These are phyloP conservation scores for Herpetospermum pedunculosum DNA, from an alignment of 306 rosid genomes.

Conservation along the genomic window DNA sequence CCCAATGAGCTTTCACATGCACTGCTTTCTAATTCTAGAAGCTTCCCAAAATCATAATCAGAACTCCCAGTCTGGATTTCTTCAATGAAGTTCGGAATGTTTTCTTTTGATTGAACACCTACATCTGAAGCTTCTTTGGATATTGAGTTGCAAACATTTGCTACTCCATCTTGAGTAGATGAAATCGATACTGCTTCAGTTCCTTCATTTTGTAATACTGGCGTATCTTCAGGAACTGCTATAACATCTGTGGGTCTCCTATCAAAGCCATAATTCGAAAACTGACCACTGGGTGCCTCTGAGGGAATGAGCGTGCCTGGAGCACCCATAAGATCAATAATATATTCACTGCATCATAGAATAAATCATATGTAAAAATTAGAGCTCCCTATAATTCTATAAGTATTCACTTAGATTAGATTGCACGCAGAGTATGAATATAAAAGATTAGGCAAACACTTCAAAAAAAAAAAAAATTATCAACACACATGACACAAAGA, in stretches of 20 bases:
- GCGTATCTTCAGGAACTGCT: conserved; percentile 28
- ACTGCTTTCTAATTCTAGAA: conserved; percentile 20
- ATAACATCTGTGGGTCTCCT: conserved; percentile 50
- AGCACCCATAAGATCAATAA: conserved; percentile 97
- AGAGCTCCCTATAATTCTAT: conserved; percentile 14
- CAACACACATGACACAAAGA: background rate
- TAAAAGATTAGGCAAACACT: background rate
- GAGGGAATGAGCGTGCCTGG: conserved; percentile 95
- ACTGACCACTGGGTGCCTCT: conserved; percentile 83
- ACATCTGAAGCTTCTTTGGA: conserved; percentile 33
- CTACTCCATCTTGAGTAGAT: conserved; percentile 23
- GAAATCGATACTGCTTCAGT: conserved; percentile 24
- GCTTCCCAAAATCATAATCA: conserved; percentile 28
- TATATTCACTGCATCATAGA: conserved; percentile 77
- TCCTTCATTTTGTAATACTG: conserved; percentile 27
- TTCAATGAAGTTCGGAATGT: conserved; percentile 19
- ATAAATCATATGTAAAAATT: conserved; percentile 19
- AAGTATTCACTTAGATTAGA: background rate
- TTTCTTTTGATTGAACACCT: conserved; percentile 30
- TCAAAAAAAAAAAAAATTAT: too few species aligned
- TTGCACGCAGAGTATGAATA: background rate
- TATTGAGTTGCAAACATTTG: conserved; percentile 27
- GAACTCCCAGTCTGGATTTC: conserved; percentile 31
- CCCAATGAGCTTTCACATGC: conserved; percentile 37
- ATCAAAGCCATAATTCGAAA: conserved; percentile 58